Evolutionary conservation across 2,329 filamentous ascomycete genomes (phyloP).

Genomic region (Aureobasidium sp.): DNA sequence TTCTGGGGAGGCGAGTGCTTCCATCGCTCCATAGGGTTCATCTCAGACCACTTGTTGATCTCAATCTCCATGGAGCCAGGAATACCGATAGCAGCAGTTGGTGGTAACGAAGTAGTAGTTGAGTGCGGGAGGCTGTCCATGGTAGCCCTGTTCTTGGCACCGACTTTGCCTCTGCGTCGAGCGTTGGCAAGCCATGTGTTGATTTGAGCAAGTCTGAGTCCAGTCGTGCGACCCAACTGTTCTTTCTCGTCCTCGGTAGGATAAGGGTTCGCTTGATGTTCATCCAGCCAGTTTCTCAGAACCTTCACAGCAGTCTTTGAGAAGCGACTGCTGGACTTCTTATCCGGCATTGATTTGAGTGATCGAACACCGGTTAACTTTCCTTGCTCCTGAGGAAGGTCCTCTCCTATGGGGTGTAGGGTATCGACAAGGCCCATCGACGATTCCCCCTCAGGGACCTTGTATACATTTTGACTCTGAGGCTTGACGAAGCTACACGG

Average conservation of each 20-base stretch:
- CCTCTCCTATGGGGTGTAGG: slow-evolving; percentile 38
- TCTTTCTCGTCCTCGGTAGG: slow-evolving; percentile 83
- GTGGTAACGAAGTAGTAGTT: slow-evolving; percentile 52
- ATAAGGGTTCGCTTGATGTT: slow-evolving; percentile 75
- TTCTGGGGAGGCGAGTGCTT: slow-evolving; percentile 60
- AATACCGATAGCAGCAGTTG: slow-evolving; percentile 62
- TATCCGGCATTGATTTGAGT: slow-evolving; percentile 19
- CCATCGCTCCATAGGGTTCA: slow-evolving; percentile 39
- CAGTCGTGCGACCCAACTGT: slow-evolving; percentile 65
- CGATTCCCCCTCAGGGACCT: slow-evolving; percentile 14
- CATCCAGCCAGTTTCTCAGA: slow-evolving; percentile 75
- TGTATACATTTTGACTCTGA: slow-evolving; percentile 19
- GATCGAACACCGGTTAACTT: slow-evolving; percentile 29
- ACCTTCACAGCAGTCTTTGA: slow-evolving; percentile 71
- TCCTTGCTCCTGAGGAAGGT: slow-evolving; percentile 26
- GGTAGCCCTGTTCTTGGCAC: slow-evolving; percentile 56
- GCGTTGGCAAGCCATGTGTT: slow-evolving; percentile 91
- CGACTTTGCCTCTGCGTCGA: slow-evolving; percentile 69
- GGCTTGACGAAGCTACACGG: slow-evolving; percentile 38
- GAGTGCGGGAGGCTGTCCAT: slow-evolving; percentile 37
- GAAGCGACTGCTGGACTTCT: slow-evolving; percentile 65
- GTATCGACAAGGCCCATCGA: slow-evolving; percentile 36
- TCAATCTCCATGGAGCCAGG: slow-evolving; percentile 43
- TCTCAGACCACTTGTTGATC: slow-evolving; percentile 24
- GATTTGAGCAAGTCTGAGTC: slow-evolving; percentile 74